Evolutionary conservation across 306 rosid species (phyloP).

Genomic region (Gleditsia sinensis): DNA sequence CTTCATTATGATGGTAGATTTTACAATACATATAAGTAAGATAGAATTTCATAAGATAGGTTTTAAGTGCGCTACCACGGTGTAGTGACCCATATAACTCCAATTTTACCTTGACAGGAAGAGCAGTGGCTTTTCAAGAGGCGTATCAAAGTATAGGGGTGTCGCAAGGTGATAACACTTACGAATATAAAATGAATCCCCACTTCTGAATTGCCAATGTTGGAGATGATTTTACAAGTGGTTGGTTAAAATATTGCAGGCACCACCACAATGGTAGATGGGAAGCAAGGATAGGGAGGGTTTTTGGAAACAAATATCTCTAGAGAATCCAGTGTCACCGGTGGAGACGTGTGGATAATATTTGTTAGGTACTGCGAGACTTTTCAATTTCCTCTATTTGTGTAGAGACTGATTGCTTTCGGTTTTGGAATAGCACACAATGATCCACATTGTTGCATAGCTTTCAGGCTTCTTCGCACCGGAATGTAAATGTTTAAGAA

Average conservation of each 20-base stretch:
- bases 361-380: constrained; percentile 5
- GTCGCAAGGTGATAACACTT: constrained; percentile 65
- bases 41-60: neutral
- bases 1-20: neutral
- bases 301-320: constrained; percentile 87
- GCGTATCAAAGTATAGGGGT: constrained; percentile 82
- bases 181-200: neutral
- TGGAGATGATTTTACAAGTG: constrained; percentile 6
- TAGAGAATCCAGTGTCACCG: constrained; percentile 13
- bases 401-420: neutral
- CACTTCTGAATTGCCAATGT: neutral
- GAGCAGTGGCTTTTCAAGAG: constrained; percentile 89
- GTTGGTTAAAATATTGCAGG: constrained; percentile 42
- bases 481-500: neutral
- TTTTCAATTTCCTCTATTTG: constrained; percentile 8
- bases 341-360: constrained; percentile 3
- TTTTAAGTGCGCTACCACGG: neutral
- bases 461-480: neutral
- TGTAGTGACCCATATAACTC: neutral
- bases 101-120: constrained; percentile 44
- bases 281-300: too few relatives aligned
- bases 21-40: neutral
- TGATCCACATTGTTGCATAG: neutral
- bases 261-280: constrained; percentile 89
- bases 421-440: constrained; percentile 26